Evolutionary conservation across 2,329 filamentous ascomycete genomes (phyloP).

Genomic region (Aureobasidium sp.): DNA sequence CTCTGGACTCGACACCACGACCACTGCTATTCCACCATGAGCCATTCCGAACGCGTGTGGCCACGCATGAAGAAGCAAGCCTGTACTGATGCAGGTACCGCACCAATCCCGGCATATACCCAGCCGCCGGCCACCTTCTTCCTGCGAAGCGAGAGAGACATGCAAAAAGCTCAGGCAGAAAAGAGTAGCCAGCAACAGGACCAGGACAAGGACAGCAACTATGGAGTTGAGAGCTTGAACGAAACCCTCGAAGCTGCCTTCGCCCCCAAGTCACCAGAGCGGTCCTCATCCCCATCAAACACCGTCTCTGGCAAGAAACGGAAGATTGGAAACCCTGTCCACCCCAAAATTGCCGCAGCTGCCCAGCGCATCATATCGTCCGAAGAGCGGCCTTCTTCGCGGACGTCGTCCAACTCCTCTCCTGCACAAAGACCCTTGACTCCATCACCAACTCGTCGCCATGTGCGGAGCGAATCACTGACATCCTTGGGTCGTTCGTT

Average conservation of each 20-base stretch:
- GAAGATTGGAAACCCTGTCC: conserved; percentile 27
- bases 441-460: conserved; percentile 20
- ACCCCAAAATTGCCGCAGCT: conserved; percentile 26
- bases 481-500: conserved; percentile 31
- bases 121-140: conserved; percentile 50
- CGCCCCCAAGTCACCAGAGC: conserved; percentile 23
- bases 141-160: conserved; percentile 44
- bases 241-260: conserved; percentile 40
- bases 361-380: conserved; percentile 27
- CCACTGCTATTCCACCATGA: background rate
- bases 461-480: conserved; percentile 22
- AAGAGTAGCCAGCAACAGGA: conserved; percentile 17
- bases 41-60: background rate
- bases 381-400: conserved; percentile 17
- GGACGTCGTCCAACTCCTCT: conserved; percentile 17
- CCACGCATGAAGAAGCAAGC: background rate
- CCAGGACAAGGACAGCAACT: conserved; percentile 41
- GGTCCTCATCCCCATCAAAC: conserved; percentile 16
- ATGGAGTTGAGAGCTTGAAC: conserved; percentile 49
- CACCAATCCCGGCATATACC: conserved; percentile 21
- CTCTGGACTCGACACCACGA: background rate
- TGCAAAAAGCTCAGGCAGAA: conserved; percentile 29
- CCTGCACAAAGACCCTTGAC: conserved; percentile 19
- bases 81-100: conserved; percentile 10
- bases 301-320: conserved; percentile 19